These are phyloP conservation scores for Gyrodon lividus DNA, from an alignment of 768 basidiomycete genomes.

Conservation along the genomic window DNA sequence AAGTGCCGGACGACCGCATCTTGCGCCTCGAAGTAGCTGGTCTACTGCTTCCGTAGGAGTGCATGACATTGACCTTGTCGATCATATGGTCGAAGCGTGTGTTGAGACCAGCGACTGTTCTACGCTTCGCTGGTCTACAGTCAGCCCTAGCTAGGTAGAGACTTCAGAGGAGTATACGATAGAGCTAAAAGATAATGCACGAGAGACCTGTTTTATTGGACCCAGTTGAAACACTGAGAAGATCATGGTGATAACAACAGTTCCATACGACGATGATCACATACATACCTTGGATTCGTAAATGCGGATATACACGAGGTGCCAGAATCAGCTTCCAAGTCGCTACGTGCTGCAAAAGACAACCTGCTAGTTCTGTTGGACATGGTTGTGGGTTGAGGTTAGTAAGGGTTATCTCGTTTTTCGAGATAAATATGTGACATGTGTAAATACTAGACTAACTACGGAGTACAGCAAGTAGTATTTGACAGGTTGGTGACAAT, in stretches of 20 bases:
- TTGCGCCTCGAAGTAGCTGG: slow-evolving; percentile 30
- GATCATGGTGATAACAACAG: neutral
- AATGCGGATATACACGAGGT: neutral
- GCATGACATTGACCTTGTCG: slow-evolving; percentile 49
- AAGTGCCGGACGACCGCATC: slow-evolving; percentile 41
- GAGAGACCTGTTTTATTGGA: slow-evolving; percentile 14
- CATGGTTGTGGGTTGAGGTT: neutral
- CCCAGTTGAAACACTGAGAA: slow-evolving; percentile 1
- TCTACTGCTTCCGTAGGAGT: slow-evolving; percentile 20
- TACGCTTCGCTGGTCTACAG: slow-evolving; percentile 41
- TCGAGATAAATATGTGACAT: no score
- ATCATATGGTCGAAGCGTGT: slow-evolving; percentile 68
- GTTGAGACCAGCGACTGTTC: slow-evolving; percentile 51
- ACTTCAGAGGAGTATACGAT: neutral
- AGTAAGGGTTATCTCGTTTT: no score
- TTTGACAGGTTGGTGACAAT: no score
- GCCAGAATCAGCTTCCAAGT: neutral
- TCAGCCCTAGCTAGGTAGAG: slow-evolving; percentile 8
- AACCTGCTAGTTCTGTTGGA: neutral
- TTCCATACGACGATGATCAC: neutral
- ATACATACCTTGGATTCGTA: neutral
- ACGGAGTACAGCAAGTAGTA: no score
- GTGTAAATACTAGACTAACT: no score
- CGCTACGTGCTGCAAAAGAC: neutral
- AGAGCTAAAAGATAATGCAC: neutral